Base-by-base conservation (phyloP, 2,329 filamentous ascomycete genomes). In the Pezicula radicicola region DNA sequence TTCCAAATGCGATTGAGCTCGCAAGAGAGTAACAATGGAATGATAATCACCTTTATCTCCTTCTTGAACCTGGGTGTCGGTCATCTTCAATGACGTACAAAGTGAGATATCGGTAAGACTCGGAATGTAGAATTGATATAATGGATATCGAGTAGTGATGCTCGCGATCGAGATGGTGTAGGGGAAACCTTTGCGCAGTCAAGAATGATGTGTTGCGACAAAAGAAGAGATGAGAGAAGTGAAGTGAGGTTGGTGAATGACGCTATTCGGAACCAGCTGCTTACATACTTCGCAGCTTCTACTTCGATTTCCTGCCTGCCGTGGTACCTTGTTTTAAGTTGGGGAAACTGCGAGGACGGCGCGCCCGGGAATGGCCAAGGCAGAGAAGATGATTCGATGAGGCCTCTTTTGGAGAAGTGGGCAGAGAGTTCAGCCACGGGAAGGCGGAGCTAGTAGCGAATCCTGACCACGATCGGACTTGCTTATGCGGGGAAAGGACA, bases 21-120 rank as follows among this genome's bases (percentile, higher is more conserved):
- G 13, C 9, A 9, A 18, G 13, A n/a, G 30, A 45, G 39, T 39
- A 7, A 18, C 9, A 7, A 25, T 3, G 16, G 35, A 5, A n/a
- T 28, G 33, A 46, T 50, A 50, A 12, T 53, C 69, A 75, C 74
- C 74, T 70, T 76, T 70, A 60, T 77, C 74, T 55, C 76, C 77
- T 64, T 77, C 72, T 66, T 79, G 72, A 60, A 75, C 67, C 52
- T 73, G 66, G 52, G 74, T 70, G 61, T 70, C 70, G 53, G 74
- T 66, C 75, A 78, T 77, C 37, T 52, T 61, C 57, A 16, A 30
- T 16, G 41, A 41, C 21, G 27, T 12, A 41, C 46, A 37, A 39
- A 40, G 8, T 50, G 39, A 16, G n/a, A 21, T 16, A 40, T 8
- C n/a, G 19, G 8, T 13, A 40, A 40, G 37, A 16, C 8, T 18